Evolutionary conservation across 2,329 filamentous ascomycete genomes (phyloP).

Genomic region (Fusarium cicatricum): DNA sequence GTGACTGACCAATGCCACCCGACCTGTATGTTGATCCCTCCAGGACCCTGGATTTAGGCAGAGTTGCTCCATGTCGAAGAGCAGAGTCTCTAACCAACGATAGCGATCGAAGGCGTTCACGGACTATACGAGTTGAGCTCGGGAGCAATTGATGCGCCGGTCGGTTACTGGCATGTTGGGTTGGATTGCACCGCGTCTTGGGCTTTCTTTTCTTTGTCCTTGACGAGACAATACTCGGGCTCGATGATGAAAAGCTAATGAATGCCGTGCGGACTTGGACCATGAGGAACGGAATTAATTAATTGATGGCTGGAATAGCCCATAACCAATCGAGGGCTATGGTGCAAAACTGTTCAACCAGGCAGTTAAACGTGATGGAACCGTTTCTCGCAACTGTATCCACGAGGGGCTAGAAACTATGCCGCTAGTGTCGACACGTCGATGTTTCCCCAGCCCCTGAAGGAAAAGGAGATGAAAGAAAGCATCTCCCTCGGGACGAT

Average conservation of each 20-base stretch:
- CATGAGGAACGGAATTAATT: no score
- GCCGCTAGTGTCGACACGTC: conserved; percentile 20
- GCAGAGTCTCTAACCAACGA: no score
- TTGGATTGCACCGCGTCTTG: conserved; percentile 8
- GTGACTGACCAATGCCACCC: conserved; percentile 3
- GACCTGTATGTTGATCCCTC: conserved; percentile 7
- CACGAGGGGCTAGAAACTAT: background rate
- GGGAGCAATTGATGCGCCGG: conserved; percentile 7
- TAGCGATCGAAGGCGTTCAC: no score
- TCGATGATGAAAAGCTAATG: no score
- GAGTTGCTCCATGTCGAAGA: conserved; percentile 9
- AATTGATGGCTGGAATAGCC: no score
- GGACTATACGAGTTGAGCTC: background rate
- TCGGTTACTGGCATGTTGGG: conserved; percentile 22
- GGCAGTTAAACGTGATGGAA: background rate
- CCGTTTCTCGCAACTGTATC: conserved; percentile 2
- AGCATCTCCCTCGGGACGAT: conserved; percentile 10
- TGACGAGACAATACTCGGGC: no score
- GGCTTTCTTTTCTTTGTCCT: no score
- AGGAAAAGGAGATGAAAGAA: conserved; percentile 13
- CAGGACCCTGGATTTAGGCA: conserved; percentile 22
- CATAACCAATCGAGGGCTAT: no score
- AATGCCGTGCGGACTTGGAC: no score
- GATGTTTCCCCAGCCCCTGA: conserved; percentile 27
- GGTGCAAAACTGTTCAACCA: conserved; percentile 3